Percentiles rank a stretch among this genome's conserved stretches.
Conservation (phyloP, 805 yeast genomes). For the Naumovozyma dairenensis region DNA sequence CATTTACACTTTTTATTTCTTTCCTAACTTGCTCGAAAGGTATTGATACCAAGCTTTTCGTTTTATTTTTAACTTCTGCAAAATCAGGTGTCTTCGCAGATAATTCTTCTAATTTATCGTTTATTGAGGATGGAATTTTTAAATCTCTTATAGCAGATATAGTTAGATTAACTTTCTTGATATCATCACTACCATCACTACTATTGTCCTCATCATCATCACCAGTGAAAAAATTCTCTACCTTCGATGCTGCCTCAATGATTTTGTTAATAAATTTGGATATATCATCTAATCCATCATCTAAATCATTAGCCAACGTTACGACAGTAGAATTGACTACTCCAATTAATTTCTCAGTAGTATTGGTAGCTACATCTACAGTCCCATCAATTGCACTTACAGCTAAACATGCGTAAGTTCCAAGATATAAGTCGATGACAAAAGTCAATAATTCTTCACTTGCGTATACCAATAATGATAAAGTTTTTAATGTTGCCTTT, state of each 20-base stretch:
- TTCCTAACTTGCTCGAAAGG: constrained; percentile 50
- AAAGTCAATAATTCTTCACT: constrained; percentile 53
- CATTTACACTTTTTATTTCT: constrained; percentile 30
- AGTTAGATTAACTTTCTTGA: constrained; percentile 47
- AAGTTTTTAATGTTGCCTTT: constrained; percentile 34
- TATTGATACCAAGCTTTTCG: constrained; percentile 40
- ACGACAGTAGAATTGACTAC: constrained; percentile 53
- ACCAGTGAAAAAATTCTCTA: constrained; percentile 48
- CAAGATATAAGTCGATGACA: constrained; percentile 61
- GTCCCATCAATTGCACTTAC: constrained; percentile 67
- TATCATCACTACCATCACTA: constrained; percentile 14
- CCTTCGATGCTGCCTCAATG: constrained; percentile 38
- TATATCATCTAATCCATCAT: constrained; percentile 55
- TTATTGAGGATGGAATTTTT: constrained; percentile 56
- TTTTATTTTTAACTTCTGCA: constrained; percentile 48
- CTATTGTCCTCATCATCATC: constrained; percentile 29
- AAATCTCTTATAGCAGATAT: constrained; percentile 46
- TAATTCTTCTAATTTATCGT: constrained; percentile 44
- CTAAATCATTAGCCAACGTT: constrained; percentile 47
- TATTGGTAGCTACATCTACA: constrained; percentile 60
- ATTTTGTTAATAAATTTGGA: constrained; percentile 49
- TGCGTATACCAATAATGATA: constrained; percentile 43
- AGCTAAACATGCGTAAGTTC: constrained; percentile 78
- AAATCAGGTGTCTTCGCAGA: constrained; percentile 54
- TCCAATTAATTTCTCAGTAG: constrained; percentile 52